phyloP scores from a whole-genome alignment of 176 grass and related monocot genomes.

The Echinochloa phyllopogon region DNA sequence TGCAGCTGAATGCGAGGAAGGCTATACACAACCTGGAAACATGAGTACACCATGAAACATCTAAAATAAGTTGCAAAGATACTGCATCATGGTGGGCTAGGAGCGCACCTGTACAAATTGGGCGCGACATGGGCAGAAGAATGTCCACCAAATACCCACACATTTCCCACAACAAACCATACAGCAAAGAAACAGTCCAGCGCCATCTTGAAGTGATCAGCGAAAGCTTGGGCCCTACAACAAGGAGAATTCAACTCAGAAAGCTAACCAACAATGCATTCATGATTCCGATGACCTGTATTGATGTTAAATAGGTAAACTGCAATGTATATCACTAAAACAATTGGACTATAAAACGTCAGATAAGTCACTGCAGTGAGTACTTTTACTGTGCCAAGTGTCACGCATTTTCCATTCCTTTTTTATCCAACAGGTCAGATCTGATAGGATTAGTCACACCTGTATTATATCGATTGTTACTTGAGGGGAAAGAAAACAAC shows the following conservation, averaged over 20 bases:
- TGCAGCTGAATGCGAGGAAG: slow-evolving; percentile 96
- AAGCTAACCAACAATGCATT: neutral
- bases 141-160: slow-evolving; percentile 92
- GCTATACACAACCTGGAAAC: slow-evolving; percentile 92
- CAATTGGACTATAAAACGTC: slow-evolving; percentile 16
- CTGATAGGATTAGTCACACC: neutral
- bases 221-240: slow-evolving; percentile 71
- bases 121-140: slow-evolving; percentile 80
- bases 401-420: neutral
- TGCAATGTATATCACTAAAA: slow-evolving; percentile 9
- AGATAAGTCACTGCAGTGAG: neutral
- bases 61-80: slow-evolving; percentile 32
- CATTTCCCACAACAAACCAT: slow-evolving; percentile 99
- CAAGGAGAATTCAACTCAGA: slow-evolving; percentile 26
- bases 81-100: slow-evolving; percentile 32
- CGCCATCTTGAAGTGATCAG: slow-evolving; percentile 94
- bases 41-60: slow-evolving; percentile 45
- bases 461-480: neutral
- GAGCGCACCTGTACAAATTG: slow-evolving; percentile 78
- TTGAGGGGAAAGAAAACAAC: neutral
- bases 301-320: neutral
- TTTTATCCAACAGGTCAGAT: neutral
- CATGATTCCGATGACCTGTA: neutral
- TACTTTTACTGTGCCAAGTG: slow-evolving; percentile 7
- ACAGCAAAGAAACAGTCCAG: slow-evolving; percentile 96